These are phyloP conservation scores for Penicillium sp. DNA, from an alignment of 2,329 filamentous ascomycete species.

Conservation along the genomic window DNA sequence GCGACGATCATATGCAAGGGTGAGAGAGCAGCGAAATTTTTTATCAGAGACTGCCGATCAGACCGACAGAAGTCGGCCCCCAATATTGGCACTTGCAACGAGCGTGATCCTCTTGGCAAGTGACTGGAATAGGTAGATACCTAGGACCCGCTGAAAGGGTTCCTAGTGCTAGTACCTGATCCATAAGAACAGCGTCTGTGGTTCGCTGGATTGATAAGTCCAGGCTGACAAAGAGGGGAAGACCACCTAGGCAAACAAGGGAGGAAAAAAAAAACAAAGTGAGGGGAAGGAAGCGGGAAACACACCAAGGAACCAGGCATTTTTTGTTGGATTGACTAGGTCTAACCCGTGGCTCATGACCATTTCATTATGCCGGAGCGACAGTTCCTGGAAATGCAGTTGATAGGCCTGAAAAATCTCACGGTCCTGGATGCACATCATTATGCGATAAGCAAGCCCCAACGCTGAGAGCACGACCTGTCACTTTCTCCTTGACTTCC, in stretches of 20 bases:
- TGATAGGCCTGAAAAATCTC: conserved; percentile 5
- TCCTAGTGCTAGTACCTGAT: not conserved
- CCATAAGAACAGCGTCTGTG: not conserved
- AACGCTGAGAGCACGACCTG: conserved; percentile 4
- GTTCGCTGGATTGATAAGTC: not conserved
- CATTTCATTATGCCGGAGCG: not conserved
- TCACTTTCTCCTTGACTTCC: conserved; percentile 13
- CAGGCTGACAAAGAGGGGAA: not conserved
- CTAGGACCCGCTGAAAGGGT: not conserved
- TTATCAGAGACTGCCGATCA: not conserved
- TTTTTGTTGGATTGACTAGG: not conserved
- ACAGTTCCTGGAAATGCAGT: conserved; percentile 6
- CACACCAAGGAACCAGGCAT: not conserved
- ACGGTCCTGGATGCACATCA: conserved; percentile 7
- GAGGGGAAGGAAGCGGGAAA: not conserved
- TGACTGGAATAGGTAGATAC: not conserved
- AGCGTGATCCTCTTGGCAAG: not conserved
- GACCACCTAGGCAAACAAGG: not conserved
- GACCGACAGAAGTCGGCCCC: not conserved
- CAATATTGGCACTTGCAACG: not conserved
- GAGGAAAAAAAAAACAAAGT: not conserved
- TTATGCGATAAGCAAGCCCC: conserved; percentile 8
- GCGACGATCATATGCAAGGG: conserved; percentile 24
- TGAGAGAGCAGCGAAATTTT: not conserved
- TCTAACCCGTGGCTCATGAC: not conserved